Base-by-base conservation (phyloP, 2,329 filamentous ascomycete genomes). In the Colletotrichum higginsianum region DNA sequence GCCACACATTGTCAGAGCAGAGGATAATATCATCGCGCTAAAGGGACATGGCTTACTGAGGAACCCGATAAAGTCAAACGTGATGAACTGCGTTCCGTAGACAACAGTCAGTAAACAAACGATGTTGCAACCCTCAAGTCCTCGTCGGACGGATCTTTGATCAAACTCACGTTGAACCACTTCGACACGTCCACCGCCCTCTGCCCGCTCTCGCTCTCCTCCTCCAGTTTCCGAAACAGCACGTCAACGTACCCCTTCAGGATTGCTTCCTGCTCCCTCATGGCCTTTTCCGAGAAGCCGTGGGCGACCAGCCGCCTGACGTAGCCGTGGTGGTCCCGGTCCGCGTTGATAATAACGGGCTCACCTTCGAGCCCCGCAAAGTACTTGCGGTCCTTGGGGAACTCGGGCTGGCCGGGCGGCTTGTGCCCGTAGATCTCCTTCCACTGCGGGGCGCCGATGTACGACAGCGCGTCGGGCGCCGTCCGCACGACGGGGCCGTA, bases 401-500 rank as follows among this genome's bases (percentile, higher is more conserved):
- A 61, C 68, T 75, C 68, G 7, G 23, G 50, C 21, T 46, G 47
- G 2, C 55, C 65, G 9, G 52, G 40, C 11, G 57, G n/a, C 21
- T 42, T 61, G 61, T 77, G 76, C 4, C 79, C 78, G 67, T 83
- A 84, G 35, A 86, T 84, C 46, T 85, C 82, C 74, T 81, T 79
- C 79, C 82, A 84, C 5, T 75, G 75, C 2, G 78, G 66, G 9
- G 78, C 75, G 16, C 78, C 75, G 52, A 77, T 81, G 73, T 84
- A 87, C 2, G 84, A 82, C 3, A 87, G 79, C 68, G 86, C 83
- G 63, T 84, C 79, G 1, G 86, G 85, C 4, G 80, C 80, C 40
- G 86, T 77, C 12, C 86, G 82, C 7, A 88, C 84, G 1, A 87
- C 80, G 1, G 79, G 78, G 6, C 86, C 85, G 71, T 85, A 85